phyloP scores from a whole-genome alignment of 371 early-diverging fungal species.

The Lichtheimia corymbifera region DNA sequence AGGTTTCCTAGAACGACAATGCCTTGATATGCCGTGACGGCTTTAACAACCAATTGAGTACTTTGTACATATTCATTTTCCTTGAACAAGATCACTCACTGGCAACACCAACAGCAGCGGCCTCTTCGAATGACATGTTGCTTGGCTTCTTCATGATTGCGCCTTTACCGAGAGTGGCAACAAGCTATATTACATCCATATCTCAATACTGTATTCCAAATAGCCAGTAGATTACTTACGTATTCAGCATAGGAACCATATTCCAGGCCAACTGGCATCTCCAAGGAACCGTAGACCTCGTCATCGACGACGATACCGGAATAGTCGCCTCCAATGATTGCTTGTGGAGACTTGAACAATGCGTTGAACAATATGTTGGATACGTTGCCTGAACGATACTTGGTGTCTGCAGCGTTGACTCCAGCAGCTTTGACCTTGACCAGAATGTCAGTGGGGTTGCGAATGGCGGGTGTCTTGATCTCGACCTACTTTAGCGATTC shows the following conservation, averaged over 20 bases:
- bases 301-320: conserved; percentile 50
- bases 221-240: not conserved
- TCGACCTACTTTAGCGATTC: conserved; percentile 34
- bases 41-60: not conserved
- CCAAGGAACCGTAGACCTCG: conserved; percentile 50
- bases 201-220: too few relatives aligned
- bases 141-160: conserved; percentile 49
- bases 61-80: not conserved
- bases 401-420: conserved; percentile 68
- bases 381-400: conserved; percentile 35
- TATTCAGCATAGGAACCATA: conserved; percentile 53
- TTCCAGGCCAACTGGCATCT: conserved; percentile 12
- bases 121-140: conserved; percentile 47
- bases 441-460: conserved; percentile 40
- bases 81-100: not conserved
- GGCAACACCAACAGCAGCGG: conserved; percentile 46
- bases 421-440: conserved; percentile 58
- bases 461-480: conserved; percentile 27
- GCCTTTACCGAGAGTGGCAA: conserved; percentile 18
- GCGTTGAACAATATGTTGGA: not conserved
- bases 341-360: conserved; percentile 11
- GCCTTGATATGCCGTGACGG: conserved; percentile 42
- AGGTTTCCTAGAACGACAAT: conserved; percentile 25
- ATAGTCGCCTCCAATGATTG: conserved; percentile 49
- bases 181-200: not conserved